A percentile compares a stretch with the other conserved stretches of the same genome.
These are phyloP conservation scores for Coemansia sp. DNA, from an alignment of 192 early-diverging fungal genomes.

Conservation along the genomic window DNA sequence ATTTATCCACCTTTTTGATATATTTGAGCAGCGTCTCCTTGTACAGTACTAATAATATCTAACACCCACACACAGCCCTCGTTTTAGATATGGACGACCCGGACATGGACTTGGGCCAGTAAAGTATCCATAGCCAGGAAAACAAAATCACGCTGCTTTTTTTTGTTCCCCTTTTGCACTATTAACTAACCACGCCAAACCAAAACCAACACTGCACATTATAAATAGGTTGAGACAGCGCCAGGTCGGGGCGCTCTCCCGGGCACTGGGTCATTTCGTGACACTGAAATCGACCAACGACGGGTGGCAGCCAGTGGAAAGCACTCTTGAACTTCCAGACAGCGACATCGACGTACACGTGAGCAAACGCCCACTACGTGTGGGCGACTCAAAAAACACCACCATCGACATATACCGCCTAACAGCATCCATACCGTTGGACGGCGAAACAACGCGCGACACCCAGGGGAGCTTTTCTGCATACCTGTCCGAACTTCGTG, in stretches of 20 bases:
- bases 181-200: too few relatives aligned
- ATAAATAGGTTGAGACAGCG: conserved; percentile 40
- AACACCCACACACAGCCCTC: too few relatives aligned
- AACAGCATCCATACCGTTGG: conserved; percentile 47
- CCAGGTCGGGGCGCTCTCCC: conserved; percentile 47
- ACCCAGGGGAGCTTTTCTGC: conserved; percentile 47
- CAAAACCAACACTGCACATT: neutral
- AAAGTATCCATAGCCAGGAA: conserved; percentile 9
- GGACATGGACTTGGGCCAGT: conserved; percentile 48
- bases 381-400: neutral
- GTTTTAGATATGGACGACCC: conserved; percentile 4
- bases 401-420: conserved; percentile 39
- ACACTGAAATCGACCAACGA: conserved; percentile 43
- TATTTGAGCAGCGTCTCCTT: too few relatives aligned
- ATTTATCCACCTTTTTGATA: too few relatives aligned
- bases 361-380: conserved; percentile 7
- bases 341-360: conserved; percentile 49
- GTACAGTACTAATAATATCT: too few relatives aligned
- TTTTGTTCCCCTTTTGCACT: too few relatives aligned
- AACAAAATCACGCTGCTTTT: too few relatives aligned
- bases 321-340: conserved; percentile 12
- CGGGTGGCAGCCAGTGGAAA: conserved; percentile 34
- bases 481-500: conserved; percentile 51
- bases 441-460: conserved; percentile 34
- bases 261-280: conserved; percentile 48